A percentile compares a stretch with the other conserved stretches of the same genome.
Conservation (phyloP, 768 basidiomycete species). For the Psilocybe cubensis region DNA sequence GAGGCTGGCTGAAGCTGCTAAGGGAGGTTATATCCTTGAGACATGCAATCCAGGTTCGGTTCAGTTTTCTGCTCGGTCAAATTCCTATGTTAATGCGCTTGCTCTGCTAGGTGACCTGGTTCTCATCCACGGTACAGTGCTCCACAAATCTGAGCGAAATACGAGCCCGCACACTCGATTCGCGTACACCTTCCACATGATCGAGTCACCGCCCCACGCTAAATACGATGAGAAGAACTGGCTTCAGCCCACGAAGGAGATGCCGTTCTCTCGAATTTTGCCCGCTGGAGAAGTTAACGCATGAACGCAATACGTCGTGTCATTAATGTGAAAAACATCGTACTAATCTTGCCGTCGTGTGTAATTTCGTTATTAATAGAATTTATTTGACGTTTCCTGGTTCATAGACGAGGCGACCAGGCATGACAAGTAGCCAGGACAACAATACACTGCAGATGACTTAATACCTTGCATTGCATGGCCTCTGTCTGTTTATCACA, state of each 20-base stretch:
- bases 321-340: too few relatives aligned
- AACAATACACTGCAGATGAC: too few relatives aligned
- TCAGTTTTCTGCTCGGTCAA: neutral
- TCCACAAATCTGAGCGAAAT: conserved; percentile 93
- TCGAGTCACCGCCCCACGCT: conserved; percentile 73
- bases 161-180: conserved; percentile 78
- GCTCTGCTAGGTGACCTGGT: conserved; percentile 77
- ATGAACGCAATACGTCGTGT: too few relatives aligned
- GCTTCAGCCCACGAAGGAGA: conserved; percentile 84
- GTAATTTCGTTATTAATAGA: too few relatives aligned
- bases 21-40: conserved; percentile 65
- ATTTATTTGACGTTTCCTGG: too few relatives aligned
- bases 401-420: too few relatives aligned
- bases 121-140: conserved; percentile 89
- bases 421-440: too few relatives aligned
- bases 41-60: conserved; percentile 71
- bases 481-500: too few relatives aligned
- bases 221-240: conserved; percentile 92
- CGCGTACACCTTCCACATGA: conserved; percentile 97
- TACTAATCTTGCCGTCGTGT: too few relatives aligned
- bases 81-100: neutral
- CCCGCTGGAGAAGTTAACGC: conserved; percentile 22
- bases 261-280: conserved; percentile 79
- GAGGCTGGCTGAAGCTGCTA: conserved; percentile 26
- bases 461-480: too few relatives aligned